Base-by-base conservation (phyloP, 78 protist genomes). In the Anaeramoeba flamelloides region DNA sequence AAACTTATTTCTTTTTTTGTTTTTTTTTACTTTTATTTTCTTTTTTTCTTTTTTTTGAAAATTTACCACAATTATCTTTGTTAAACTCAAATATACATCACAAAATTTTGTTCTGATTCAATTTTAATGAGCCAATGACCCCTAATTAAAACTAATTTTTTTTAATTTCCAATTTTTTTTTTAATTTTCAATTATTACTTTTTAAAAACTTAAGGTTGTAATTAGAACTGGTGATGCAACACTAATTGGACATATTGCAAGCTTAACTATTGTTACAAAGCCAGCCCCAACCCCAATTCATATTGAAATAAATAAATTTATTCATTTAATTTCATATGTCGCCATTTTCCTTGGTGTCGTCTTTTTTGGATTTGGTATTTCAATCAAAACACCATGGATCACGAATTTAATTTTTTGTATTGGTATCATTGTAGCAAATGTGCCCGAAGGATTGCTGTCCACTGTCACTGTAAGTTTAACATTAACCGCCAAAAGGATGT, bases 231-330 rank as follows among this genome's bases (percentile, higher is more conserved):
- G 69, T 26, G 69, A 53, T 53, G 8, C 69, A 53, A 53, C 69
- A 53, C 34, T 53, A 26, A 53, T 53, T 26, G 69, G 69, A 53
- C 8, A 17, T 26, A 53, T 53, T 53, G 69, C 69, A 53, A 17
- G 69, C 8, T 53, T 53, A 53, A 17, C 88, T 8, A 2, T 77
- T 37, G 84, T 30, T 39, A 82, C 40, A 79, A 38, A 0, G 33
- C 31, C 79, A 33, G 83, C 34, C 40, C 30, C 2, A 12, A 80
- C 96, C 32, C 88, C 93, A 36, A 78, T 94, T 39, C 36, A 69
- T 77, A 38, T 38, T 36, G 98, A 96, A 64, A 83, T 96, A 40
- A 39, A 17, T 26, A 53, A 53, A 53, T 96, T 94, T 80, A 86
- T 92, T 2, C 37, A 41, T 30, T 84, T 89, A 81, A 89, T 94